Conservation (phyloP, 169 alveolate species). For the Plasmodium sp. region DNA sequence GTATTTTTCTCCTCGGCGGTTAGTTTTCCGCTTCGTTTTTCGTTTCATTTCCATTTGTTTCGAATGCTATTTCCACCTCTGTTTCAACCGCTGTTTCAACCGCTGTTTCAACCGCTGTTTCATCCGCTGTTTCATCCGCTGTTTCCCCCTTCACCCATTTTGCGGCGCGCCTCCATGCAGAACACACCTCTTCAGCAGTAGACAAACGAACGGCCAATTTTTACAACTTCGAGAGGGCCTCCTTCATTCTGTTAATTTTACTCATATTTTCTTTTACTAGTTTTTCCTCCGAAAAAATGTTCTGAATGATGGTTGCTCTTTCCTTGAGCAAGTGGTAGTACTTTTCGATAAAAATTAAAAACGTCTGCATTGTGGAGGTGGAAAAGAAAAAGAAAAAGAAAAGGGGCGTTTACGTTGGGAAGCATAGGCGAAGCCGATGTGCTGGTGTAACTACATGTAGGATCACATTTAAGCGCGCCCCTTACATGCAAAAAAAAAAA, state of each 20-base stretch:
- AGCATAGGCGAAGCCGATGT: background rate
- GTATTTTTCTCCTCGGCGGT: background rate
- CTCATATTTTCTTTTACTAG: slow-evolving; percentile 17
- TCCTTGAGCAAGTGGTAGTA: slow-evolving; percentile 50
- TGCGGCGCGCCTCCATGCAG: background rate
- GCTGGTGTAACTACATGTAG: background rate
- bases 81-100: background rate
- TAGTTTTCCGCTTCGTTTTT: background rate
- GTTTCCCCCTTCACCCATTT: background rate
- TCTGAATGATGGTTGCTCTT: slow-evolving; percentile 63
- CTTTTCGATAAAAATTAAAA: slow-evolving; percentile 38
- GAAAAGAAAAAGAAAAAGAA: background rate
- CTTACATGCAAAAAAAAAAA: background rate
- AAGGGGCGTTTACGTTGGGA: background rate
- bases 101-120: background rate
- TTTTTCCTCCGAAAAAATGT: slow-evolving; percentile 39
- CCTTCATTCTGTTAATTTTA: slow-evolving; percentile 32
- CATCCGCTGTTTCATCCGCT: background rate
- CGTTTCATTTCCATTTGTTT: background rate
- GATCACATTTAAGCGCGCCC: background rate
- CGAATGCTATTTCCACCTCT: background rate
- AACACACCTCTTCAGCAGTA: background rate
- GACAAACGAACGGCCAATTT: background rate
- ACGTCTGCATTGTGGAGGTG: slow-evolving; percentile 5
- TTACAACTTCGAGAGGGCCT: background rate